phyloP scores from a whole-genome alignment of 2,329 filamentous ascomycete genomes.

The Colletotrichum salicis region DNA sequence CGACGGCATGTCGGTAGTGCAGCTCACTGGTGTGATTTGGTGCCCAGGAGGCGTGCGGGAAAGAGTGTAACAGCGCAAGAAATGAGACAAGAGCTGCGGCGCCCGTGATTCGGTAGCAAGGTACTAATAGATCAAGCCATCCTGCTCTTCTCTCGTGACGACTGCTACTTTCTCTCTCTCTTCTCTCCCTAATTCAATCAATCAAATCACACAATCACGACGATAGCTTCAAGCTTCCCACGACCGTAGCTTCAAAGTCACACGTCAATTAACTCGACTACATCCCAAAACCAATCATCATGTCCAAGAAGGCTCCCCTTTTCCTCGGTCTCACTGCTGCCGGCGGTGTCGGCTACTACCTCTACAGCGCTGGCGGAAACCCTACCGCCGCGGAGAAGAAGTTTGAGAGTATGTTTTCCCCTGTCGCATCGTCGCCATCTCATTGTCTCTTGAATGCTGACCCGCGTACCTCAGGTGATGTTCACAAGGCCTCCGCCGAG shows the following conservation, averaged over 20 bases:
- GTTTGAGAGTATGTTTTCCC: conserved; percentile 75
- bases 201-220: conserved; percentile 14
- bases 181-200: conserved; percentile 17
- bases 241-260: background rate
- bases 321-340: conserved; percentile 71
- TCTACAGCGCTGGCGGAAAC: conserved; percentile 86
- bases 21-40: conserved; percentile 21
- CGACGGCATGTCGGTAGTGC: background rate
- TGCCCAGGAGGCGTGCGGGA: conserved; percentile 13
- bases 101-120: conserved; percentile 17
- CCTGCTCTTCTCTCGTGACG: background rate
- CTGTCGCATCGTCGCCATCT: background rate
- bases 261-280: background rate
- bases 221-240: background rate
- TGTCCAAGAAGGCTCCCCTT: conserved; percentile 59
- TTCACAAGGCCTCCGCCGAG: conserved; percentile 73
- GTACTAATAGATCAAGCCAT: conserved; percentile 35
- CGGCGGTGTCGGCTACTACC: conserved; percentile 84
- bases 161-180: background rate
- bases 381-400: conserved; percentile 87
- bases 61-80: conserved; percentile 20
- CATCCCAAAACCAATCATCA: conserved; percentile 42
- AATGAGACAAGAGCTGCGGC: conserved; percentile 25
- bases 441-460: background rate
- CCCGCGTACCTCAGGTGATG: conserved; percentile 70